These are phyloP conservation scores for Leersia perrieri DNA, from an alignment of 176 grass and related monocot species.

Conservation along the genomic window DNA sequence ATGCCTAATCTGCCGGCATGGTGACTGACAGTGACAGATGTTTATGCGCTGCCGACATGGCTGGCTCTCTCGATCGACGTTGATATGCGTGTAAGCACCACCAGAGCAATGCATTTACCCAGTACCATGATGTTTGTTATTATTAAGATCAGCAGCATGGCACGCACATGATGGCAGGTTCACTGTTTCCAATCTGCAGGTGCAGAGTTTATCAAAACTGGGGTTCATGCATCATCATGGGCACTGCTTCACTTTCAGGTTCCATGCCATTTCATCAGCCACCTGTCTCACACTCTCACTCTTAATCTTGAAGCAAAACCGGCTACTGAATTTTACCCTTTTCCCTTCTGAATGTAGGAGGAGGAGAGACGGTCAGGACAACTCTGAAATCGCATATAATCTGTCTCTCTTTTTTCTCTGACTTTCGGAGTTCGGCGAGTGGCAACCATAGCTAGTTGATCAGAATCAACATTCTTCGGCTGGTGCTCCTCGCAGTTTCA, in stretches of 20 bases:
- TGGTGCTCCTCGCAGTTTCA: neutral
- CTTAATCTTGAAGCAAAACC: neutral
- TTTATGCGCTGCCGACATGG: slow-evolving; percentile 46
- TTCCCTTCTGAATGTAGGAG: neutral
- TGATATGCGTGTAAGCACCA: neutral
- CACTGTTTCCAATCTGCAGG: slow-evolving; percentile 24
- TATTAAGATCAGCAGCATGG: slow-evolving; percentile 40
- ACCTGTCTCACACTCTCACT: neutral
- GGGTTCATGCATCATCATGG: slow-evolving; percentile 34
- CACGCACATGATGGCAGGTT: slow-evolving; percentile 23
- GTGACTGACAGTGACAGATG: slow-evolving; percentile 18
- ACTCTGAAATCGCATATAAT: neutral
- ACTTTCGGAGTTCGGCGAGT: slow-evolving; percentile 1
- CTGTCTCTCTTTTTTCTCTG: neutral
- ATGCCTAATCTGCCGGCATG: neutral
- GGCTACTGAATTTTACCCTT: neutral
- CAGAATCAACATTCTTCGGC: slow-evolving; percentile 25
- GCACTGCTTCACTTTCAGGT: neutral
- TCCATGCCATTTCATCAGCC: neutral
- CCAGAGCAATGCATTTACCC: slow-evolving; percentile 17
- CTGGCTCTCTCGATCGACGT: neutral
- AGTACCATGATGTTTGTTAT: slow-evolving; percentile 21
- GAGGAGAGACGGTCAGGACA: neutral
- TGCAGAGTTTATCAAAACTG: neutral
- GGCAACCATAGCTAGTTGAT: slow-evolving; percentile 3